Conservation (phyloP, 2,329 filamentous ascomycete species). For the Xylaria arbuscula region DNA sequence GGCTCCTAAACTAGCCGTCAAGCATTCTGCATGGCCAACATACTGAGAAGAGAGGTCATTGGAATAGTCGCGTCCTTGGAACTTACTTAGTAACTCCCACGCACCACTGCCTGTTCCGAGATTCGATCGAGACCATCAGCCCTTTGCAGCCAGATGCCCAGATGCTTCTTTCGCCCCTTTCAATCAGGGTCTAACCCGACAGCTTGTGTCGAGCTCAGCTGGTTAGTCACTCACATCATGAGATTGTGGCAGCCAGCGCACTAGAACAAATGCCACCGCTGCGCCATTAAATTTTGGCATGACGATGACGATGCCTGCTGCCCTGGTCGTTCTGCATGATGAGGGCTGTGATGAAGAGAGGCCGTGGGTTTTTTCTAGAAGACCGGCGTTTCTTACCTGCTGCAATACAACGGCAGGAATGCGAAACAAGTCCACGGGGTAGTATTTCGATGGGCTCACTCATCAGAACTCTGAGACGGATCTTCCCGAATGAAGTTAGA, state of each 20-base stretch:
- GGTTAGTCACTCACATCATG: background rate
- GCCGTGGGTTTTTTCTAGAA: slow-evolving; percentile 3
- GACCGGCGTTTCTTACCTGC: background rate
- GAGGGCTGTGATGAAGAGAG: background rate
- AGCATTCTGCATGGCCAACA: slow-evolving; percentile 19
- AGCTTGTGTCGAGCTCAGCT: slow-evolving; percentile 12
- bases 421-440: background rate
- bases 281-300: slow-evolving; percentile 11
- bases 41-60: background rate
- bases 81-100: slow-evolving; percentile 15
- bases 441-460: background rate
- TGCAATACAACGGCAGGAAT: background rate
- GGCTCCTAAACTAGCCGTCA: slow-evolving; percentile 13
- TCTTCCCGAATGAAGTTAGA: slow-evolving; percentile 3
- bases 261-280: background rate
- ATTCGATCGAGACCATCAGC: slow-evolving; percentile 1
- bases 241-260: background rate
- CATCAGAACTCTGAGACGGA: background rate
- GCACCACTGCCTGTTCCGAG: background rate
- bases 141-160: background rate
- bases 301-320: slow-evolving; percentile 16
- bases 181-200: slow-evolving; percentile 9
- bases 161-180: slow-evolving; percentile 4
- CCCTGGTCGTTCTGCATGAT: slow-evolving; percentile 15
- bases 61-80: slow-evolving; percentile 23